A percentile compares a stretch with the other conserved stretches of the same genome.
Evolutionary conservation across 345 rosid genomes (phyloP).

Genomic region (Pelargonium nanum): DNA sequence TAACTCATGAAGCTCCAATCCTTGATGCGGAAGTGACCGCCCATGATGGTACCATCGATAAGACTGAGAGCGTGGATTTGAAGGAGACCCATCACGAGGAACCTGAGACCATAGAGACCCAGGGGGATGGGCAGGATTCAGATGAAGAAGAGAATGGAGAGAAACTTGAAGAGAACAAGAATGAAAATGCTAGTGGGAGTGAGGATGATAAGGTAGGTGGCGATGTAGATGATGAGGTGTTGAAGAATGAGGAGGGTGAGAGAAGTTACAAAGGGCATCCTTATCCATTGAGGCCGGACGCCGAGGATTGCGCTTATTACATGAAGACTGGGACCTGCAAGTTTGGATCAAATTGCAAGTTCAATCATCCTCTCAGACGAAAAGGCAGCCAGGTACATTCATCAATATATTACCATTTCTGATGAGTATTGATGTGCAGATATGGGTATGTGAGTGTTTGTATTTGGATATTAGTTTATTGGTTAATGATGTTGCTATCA

Average conservation of each 20-base stretch:
- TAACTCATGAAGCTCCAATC: background rate
- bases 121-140: background rate
- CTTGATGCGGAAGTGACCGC: background rate
- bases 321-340: slow-evolving; percentile 80
- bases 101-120: background rate
- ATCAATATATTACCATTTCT: background rate
- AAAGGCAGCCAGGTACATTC: slow-evolving; percentile 40
- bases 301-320: slow-evolving; percentile 73
- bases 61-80: background rate
- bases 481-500: no score
- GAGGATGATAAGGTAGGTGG: slow-evolving; percentile 7
- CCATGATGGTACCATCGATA: background rate
- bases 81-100: background rate
- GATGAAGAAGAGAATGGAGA: slow-evolving; percentile 8
- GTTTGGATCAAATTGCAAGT: slow-evolving; percentile 77
- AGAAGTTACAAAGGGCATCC: slow-evolving; percentile 14
- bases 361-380: slow-evolving; percentile 63
- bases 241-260: slow-evolving; percentile 10
- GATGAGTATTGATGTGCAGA: background rate
- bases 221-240: slow-evolving; percentile 4
- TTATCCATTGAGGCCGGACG: slow-evolving; percentile 70
- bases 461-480: no score
- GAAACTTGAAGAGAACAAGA: slow-evolving; percentile 5
- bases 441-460: background rate
- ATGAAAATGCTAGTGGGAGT: no score